phyloP scores from a whole-genome alignment of 345 rosid species.

The Brassica cretica region DNA sequence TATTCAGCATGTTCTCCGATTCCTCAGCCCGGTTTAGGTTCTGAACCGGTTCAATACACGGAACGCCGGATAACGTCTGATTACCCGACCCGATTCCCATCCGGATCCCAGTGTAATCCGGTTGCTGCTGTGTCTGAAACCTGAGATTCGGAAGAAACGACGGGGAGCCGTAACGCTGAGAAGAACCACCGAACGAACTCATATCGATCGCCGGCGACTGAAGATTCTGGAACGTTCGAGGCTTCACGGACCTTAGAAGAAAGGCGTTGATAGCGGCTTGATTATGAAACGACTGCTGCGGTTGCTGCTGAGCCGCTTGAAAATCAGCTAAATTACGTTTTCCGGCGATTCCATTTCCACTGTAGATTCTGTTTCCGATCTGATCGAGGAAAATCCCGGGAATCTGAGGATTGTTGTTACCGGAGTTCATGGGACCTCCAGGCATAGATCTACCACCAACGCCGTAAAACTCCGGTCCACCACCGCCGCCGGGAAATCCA shows the following conservation, averaged over 20 bases:
- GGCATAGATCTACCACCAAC: constrained; percentile 58
- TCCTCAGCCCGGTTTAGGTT: constrained; percentile 40
- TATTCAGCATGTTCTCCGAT: constrained; percentile 69
- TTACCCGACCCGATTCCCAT: constrained; percentile 33
- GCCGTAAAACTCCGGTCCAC: constrained; percentile 60
- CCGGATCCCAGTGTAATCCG: constrained; percentile 28
- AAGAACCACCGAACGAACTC: constrained; percentile 17
- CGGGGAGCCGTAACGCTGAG: constrained; percentile 50
- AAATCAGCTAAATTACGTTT: constrained; percentile 74
- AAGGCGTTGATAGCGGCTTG: constrained; percentile 50
- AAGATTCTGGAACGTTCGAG: constrained; percentile 51
- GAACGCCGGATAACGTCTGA: constrained; percentile 37
- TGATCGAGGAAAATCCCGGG: constrained; percentile 65
- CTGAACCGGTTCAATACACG: constrained; percentile 45
- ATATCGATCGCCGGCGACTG: constrained; percentile 45
- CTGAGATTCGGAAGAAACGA: constrained; percentile 63
- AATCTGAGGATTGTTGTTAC: constrained; percentile 43
- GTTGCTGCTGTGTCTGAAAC: constrained; percentile 34
- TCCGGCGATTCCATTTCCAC: constrained; percentile 44
- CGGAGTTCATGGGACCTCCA: constrained; percentile 24
- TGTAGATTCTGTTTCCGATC: constrained; percentile 50
- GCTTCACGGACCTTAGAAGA: constrained; percentile 75
- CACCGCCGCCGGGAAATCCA: constrained; percentile 67
- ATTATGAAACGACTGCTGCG: constrained; percentile 32
- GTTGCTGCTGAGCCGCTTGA: constrained; percentile 44